Evolutionary conservation across 2,329 filamentous ascomycete genomes (phyloP).

Genomic region (Alternaria consortialis): DNA sequence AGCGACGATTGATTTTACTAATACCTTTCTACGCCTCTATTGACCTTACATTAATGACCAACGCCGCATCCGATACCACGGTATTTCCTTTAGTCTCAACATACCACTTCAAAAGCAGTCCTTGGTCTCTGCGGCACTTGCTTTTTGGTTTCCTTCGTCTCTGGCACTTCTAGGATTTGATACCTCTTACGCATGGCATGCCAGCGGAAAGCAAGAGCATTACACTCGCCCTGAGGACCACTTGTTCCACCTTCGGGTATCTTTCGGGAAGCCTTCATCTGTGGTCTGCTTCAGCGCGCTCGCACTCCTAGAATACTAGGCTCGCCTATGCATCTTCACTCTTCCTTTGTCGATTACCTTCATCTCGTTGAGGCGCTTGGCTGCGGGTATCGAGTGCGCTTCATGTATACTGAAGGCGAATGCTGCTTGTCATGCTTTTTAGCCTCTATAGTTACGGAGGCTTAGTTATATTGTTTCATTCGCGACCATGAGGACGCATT

Average conservation of each 20-base stretch:
- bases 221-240: conserved; percentile 22
- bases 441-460: conserved; percentile 2
- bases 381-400: background rate
- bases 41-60: conserved; percentile 25
- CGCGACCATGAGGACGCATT: conserved; percentile 4
- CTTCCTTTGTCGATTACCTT: conserved; percentile 9
- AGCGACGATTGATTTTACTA: conserved; percentile 43
- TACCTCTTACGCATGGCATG: conserved; percentile 32
- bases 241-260: conserved; percentile 29
- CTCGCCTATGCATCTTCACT: conserved; percentile 15
- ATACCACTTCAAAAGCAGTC: conserved; percentile 32
- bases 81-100: conserved; percentile 27
- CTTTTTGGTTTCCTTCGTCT: conserved; percentile 21
- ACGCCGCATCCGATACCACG: conserved; percentile 29
- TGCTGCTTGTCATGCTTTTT: conserved; percentile 2
- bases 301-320: conserved; percentile 10
- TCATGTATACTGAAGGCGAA: conserved; percentile 6
- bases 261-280: conserved; percentile 16
- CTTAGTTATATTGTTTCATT: conserved; percentile 16
- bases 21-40: conserved; percentile 12
- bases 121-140: conserved; percentile 20
- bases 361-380: conserved; percentile 1
- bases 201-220: conserved; percentile 30
- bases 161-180: conserved; percentile 26
- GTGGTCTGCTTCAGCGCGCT: conserved; percentile 11